Evolutionary conservation across 176 grass and related monocot genomes (phyloP).

Genomic region (Urochloa ruziziensis): DNA sequence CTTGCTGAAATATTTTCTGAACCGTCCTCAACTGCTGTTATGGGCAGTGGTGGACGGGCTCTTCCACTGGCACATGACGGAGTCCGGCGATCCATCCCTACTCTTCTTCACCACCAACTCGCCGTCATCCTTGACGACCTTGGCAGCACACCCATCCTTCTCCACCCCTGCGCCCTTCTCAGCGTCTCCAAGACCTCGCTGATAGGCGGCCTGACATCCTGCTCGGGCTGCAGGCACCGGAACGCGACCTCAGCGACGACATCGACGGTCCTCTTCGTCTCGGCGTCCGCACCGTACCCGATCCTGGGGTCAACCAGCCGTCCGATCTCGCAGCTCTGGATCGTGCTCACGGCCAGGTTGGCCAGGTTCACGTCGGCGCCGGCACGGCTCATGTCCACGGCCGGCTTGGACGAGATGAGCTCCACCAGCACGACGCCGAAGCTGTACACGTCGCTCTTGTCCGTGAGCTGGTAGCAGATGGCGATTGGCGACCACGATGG

Average conservation of each 20-base stretch:
- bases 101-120: conserved; percentile 31
- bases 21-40: conserved; percentile 19
- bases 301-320: conserved; percentile 36
- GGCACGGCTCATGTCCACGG: conserved; percentile 38
- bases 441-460: conserved; percentile 81
- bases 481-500: too few species aligned
- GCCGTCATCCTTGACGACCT: not conserved
- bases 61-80: conserved; percentile 35
- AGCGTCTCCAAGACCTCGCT: conserved; percentile 37
- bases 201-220: conserved; percentile 49
- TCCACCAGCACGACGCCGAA: conserved; percentile 62
- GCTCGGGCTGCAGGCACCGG: conserved; percentile 51
- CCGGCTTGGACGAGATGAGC: conserved; percentile 53
- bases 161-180: conserved; percentile 7
- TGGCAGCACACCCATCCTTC: not conserved
- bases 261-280: conserved; percentile 30
- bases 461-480: conserved; percentile 62
- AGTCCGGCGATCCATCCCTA: conserved; percentile 39
- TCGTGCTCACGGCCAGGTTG: conserved; percentile 49
- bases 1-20: not conserved
- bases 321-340: conserved; percentile 36
- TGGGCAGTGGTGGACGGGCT: conserved; percentile 40
- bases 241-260: conserved; percentile 47
- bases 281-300: conserved; percentile 12
- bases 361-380: conserved; percentile 40